Conservation (phyloP, 108 stramenopile species). For the Nitzschia sp. region DNA sequence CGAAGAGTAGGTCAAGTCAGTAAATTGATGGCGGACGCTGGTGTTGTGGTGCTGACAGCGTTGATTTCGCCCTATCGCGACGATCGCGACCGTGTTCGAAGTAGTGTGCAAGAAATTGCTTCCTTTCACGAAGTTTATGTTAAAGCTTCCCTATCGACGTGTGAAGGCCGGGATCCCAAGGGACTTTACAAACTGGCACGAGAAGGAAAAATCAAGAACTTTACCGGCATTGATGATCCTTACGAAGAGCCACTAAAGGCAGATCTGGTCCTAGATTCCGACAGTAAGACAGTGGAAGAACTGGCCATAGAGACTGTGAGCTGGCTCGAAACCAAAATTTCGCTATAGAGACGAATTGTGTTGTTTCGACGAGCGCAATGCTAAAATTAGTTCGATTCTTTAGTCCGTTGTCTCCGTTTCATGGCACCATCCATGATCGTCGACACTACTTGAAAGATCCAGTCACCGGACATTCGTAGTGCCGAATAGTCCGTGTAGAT, state of each 20-base stretch:
- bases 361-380: too few relatives aligned
- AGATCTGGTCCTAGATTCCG: slow-evolving; percentile 67
- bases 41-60: slow-evolving; percentile 87
- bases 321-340: slow-evolving; percentile 25
- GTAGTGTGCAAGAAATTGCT: slow-evolving; percentile 41
- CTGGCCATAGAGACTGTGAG: slow-evolving; percentile 30
- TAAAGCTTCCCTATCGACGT: slow-evolving; percentile 72
- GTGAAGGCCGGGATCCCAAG: slow-evolving; percentile 88
- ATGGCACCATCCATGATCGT: slow-evolving; percentile 41
- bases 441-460: slow-evolving; percentile 76
- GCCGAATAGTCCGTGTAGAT: slow-evolving; percentile 80
- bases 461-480: slow-evolving; percentile 74
- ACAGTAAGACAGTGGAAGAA: slow-evolving; percentile 37
- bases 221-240: slow-evolving; percentile 91
- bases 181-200: slow-evolving; percentile 83
- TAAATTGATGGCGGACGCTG: slow-evolving; percentile 85
- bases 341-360: slow-evolving; percentile 10
- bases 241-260: slow-evolving; percentile 83
- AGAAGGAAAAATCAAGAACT: slow-evolving; percentile 85
- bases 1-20: slow-evolving; percentile 91
- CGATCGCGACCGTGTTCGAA: slow-evolving; percentile 78
- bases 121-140: slow-evolving; percentile 88
- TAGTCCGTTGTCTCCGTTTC: slow-evolving; percentile 15
- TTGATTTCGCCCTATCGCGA: slow-evolving; percentile 87
- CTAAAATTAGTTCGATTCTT: too few relatives aligned